A percentile compares a stretch with the other conserved stretches of the same genome.
Evolutionary conservation across 768 basidiomycete genomes (phyloP).

Genomic region (Leccinum longicurvipes): DNA sequence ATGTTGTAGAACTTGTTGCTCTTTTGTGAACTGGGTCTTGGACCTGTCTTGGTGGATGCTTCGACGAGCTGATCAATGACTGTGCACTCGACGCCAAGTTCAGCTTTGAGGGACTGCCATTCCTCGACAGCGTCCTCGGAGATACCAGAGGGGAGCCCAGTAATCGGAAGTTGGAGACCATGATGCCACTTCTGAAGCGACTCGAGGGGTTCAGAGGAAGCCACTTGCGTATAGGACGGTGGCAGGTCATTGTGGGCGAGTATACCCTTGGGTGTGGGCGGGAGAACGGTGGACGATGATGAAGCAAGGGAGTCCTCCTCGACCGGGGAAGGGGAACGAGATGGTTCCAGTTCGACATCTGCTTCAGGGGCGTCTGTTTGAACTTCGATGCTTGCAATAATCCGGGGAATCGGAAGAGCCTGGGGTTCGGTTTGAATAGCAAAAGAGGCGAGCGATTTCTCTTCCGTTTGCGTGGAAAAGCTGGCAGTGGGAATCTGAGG

Average conservation of each 20-base stretch:
- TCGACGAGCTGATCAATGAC: slow-evolving; percentile 72
- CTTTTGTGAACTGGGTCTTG: slow-evolving; percentile 34
- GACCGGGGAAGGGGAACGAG: slow-evolving; percentile 45
- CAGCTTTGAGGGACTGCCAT: slow-evolving; percentile 76
- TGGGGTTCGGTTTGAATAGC: slow-evolving; percentile 41
- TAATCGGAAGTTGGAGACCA: slow-evolving; percentile 47
- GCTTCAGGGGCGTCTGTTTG: slow-evolving; percentile 54
- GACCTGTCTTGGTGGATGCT: slow-evolving; percentile 34
- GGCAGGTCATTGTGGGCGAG: slow-evolving; percentile 50
- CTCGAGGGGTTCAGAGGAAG: slow-evolving; percentile 50
- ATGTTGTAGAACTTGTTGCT: slow-evolving; percentile 77
- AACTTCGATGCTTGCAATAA: slow-evolving; percentile 51
- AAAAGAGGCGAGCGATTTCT: slow-evolving; percentile 18
- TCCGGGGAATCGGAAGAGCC: slow-evolving; percentile 26
- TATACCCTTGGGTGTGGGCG: slow-evolving; percentile 62
- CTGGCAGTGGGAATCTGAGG: slow-evolving; percentile 45
- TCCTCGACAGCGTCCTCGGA: slow-evolving; percentile 68
- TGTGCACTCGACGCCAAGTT: slow-evolving; percentile 71
- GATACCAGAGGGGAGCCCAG: slow-evolving; percentile 48
- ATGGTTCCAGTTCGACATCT: slow-evolving; percentile 26
- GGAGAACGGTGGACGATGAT: slow-evolving; percentile 69
- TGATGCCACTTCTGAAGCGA: slow-evolving; percentile 70
- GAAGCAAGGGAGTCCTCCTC: slow-evolving; percentile 61
- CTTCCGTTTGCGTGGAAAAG: slow-evolving; percentile 58
- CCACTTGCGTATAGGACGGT: slow-evolving; percentile 67